Percentiles rank a stretch among this genome's conserved stretches.
Conservation (phyloP, 1,284 basidiomycete species). For the Ustilago shanxiensis region DNA sequence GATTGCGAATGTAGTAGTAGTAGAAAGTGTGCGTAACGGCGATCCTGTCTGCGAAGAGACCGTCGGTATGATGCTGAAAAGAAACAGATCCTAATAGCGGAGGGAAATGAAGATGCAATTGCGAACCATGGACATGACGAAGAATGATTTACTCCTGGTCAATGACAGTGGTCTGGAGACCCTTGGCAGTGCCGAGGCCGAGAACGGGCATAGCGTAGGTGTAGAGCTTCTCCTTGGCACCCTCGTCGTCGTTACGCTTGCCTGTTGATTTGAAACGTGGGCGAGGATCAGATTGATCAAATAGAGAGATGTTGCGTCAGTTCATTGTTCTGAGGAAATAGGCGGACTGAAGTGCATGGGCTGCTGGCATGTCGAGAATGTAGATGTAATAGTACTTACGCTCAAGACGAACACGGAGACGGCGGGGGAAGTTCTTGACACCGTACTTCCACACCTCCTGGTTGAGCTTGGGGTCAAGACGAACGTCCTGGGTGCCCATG, state of each 20-base stretch:
- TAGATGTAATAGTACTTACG: conserved; percentile 15
- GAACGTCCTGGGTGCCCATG: conserved; percentile 70
- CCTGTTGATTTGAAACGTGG: neutral
- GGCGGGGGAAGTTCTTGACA: conserved; percentile 69
- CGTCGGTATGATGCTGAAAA: conserved; percentile 29
- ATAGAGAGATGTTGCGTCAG: neutral
- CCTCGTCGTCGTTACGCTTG: conserved; percentile 71
- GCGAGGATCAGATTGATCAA: neutral
- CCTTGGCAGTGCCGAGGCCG: conserved; percentile 69
- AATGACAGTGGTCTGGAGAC: conserved; percentile 67
- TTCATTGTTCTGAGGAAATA: neutral
- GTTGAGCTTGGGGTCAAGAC: conserved; percentile 70
- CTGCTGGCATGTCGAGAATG: neutral
- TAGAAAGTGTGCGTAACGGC: conserved; percentile 34
- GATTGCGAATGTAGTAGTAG: conserved; percentile 12
- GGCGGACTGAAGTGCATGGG: neutral
- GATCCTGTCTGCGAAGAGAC: conserved; percentile 35
- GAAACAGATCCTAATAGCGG: conserved; percentile 21
- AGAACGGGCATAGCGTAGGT: conserved; percentile 67
- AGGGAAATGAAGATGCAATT: conserved; percentile 36
- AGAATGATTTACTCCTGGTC: conserved; percentile 65
- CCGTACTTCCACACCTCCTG: conserved; percentile 70
- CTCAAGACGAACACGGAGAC: conserved; percentile 68
- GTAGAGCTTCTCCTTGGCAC: conserved; percentile 70
- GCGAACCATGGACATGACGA: conserved; percentile 39